phyloP scores from a whole-genome alignment of 805 yeast species.

The Sugiyamaella mastotermitis region DNA sequence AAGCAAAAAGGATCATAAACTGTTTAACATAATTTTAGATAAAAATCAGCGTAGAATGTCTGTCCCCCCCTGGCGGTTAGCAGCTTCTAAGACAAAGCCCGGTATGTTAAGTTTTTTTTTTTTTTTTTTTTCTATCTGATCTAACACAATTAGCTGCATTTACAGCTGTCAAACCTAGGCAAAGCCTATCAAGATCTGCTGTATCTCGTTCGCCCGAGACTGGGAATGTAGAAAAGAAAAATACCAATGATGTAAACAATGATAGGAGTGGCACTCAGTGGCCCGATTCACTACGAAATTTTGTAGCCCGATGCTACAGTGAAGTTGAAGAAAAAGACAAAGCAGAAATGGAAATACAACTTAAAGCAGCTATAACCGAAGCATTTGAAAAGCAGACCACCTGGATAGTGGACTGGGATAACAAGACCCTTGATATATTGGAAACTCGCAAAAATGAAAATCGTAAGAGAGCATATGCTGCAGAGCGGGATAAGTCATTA shows the following conservation, averaged over 20 bases:
- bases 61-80: too few relatives aligned
- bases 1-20: too few relatives aligned
- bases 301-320: constrained; percentile 43
- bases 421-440: constrained; percentile 35
- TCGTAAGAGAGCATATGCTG: neutral
- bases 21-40: too few relatives aligned
- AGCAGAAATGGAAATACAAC: constrained; percentile 41
- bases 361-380: constrained; percentile 42
- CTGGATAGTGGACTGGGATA: constrained; percentile 54
- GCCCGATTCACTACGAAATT: constrained; percentile 51
- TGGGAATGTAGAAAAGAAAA: too few relatives aligned
- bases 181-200: constrained; percentile 2
- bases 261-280: too few relatives aligned
- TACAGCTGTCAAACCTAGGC: constrained; percentile 3
- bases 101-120: too few relatives aligned
- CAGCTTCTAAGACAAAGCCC: too few relatives aligned
- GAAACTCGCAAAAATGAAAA: constrained; percentile 7
- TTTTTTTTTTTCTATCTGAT: too few relatives aligned
- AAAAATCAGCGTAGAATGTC: too few relatives aligned
- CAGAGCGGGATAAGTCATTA: neutral
- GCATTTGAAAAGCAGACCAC: constrained; percentile 43
- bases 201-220: too few relatives aligned
- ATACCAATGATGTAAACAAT: too few relatives aligned
- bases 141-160: too few relatives aligned
- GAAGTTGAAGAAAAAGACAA: constrained; percentile 35